phyloP scores from a whole-genome alignment of 495 filamentous ascomycete species.

The Staphylotrichum longicolle region DNA sequence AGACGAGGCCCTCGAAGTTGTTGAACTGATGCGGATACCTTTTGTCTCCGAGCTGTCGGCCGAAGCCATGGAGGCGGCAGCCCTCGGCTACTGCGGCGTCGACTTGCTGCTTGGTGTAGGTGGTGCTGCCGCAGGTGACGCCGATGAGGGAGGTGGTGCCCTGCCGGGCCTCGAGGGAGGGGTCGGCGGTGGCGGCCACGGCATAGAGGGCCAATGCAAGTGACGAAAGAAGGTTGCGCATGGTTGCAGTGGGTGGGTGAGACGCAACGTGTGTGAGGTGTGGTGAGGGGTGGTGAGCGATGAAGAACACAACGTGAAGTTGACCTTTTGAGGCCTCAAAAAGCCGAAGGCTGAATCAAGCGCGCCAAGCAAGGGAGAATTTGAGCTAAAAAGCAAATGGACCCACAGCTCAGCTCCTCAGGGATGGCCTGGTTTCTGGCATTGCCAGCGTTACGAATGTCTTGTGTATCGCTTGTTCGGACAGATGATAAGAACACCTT shows the following conservation, averaged over 20 bases:
- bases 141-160: constrained; percentile 21
- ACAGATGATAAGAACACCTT: too few species aligned
- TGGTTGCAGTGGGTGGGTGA: not conserved
- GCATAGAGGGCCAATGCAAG: constrained; percentile 18
- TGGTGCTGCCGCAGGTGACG: constrained; percentile 25
- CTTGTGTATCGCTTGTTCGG: too few species aligned
- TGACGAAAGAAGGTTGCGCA: constrained; percentile 9
- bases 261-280: not conserved
- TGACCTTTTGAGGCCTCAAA: too few species aligned
- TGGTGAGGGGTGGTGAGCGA: not conserved
- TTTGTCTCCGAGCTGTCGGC: constrained; percentile 24
- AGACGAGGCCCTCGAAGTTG: constrained; percentile 28
- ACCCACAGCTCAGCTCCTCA: too few species aligned
- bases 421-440: too few species aligned
- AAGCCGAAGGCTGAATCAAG: not conserved
- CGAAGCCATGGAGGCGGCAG: constrained; percentile 22
- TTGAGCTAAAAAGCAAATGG: too few species aligned
- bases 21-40: constrained; percentile 35
- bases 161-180: constrained; percentile 16
- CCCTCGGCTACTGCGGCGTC: constrained; percentile 28
- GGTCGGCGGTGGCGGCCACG: constrained; percentile 4
- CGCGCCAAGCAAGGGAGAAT: not conserved
- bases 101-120: constrained; percentile 22
- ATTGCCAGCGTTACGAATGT: too few species aligned
- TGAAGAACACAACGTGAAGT: not conserved